Percentiles rank a stretch among this genome's conserved stretches.
These are phyloP conservation scores for Salvia splendens DNA, from an alignment of 257 asterid species.

Conservation along the genomic window DNA sequence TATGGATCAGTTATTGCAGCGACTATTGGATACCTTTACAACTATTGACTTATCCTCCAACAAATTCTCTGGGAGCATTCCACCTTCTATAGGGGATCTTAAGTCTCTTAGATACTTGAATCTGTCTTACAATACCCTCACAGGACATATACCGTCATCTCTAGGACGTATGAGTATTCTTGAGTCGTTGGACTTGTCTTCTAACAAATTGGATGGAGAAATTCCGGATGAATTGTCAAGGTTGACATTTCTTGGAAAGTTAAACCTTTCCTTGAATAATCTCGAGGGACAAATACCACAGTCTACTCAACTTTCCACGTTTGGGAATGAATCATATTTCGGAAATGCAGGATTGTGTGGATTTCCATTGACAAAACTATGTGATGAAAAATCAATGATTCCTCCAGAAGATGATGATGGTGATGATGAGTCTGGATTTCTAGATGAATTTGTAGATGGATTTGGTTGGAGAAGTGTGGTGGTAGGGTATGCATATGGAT, in stretches of 20 bases:
- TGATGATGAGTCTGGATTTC: too few species aligned
- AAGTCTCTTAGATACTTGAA: slow-evolving; percentile 7
- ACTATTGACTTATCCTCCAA: slow-evolving; percentile 24
- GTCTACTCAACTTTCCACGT: too few species aligned
- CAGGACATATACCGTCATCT: slow-evolving; percentile 7
- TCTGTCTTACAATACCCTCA: slow-evolving; percentile 15
- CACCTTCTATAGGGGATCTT: slow-evolving; percentile 10
- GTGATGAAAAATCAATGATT: too few species aligned
- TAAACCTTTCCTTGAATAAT: background rate
- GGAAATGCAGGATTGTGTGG: too few species aligned
- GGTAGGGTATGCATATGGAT: too few species aligned
- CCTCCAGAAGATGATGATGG: too few species aligned
- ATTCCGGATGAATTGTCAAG: slow-evolving; percentile 15
- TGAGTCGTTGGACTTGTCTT: slow-evolving; percentile 33
- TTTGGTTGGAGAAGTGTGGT: too few species aligned
- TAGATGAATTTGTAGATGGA: too few species aligned
- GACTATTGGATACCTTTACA: slow-evolving; percentile 8
- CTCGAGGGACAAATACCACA: too few species aligned
- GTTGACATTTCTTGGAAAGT: slow-evolving; percentile 6
- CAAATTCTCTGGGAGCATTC: slow-evolving; percentile 18
- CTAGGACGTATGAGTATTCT: slow-evolving; percentile 16
- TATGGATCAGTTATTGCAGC: background rate
- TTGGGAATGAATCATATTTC: too few species aligned
- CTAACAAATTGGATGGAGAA: slow-evolving; percentile 19
- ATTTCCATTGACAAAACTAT: too few species aligned